Percentiles rank a stretch among this genome's conserved stretches.
These are phyloP conservation scores for Eremothecium gossypii DNA, from an alignment of 1,139 yeast species.

Conservation along the genomic window DNA sequence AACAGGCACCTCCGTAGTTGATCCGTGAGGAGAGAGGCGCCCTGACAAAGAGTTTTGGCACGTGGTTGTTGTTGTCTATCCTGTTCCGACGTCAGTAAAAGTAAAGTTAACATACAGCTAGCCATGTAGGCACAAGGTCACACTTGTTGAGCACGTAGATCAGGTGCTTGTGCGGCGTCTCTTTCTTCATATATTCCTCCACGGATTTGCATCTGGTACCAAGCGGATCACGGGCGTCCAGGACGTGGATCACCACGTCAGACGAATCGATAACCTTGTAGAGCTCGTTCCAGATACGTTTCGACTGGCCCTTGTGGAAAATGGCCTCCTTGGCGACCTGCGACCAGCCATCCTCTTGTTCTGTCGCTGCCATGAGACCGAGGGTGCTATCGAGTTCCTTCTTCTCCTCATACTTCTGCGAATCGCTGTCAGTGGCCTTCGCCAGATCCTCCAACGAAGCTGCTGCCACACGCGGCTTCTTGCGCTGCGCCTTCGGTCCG, in stretches of 20 bases:
- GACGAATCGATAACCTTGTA: constrained; percentile 96
- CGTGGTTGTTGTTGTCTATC: constrained; percentile 9
- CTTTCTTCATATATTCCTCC: constrained; percentile 85
- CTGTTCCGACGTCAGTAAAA: constrained; percentile 2
- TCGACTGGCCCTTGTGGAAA: constrained; percentile 94
- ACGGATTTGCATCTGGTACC: constrained; percentile 93
- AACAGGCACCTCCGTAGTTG: constrained; percentile 62
- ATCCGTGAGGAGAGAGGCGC: constrained; percentile 32
- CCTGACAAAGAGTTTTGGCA: constrained; percentile 58
- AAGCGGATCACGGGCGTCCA: constrained; percentile 95
- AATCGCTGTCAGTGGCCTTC: constrained; percentile 48
- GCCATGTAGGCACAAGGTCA: constrained; percentile 98
- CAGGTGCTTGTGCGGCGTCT: constrained; percentile 94
- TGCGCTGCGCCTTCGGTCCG: constrained; percentile 93
- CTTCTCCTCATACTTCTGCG: constrained; percentile 59
- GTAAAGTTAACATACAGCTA: constrained; percentile 72
- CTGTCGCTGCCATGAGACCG: constrained; percentile 67
- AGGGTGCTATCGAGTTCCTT: constrained; percentile 62
- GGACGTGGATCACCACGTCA: constrained; percentile 90
- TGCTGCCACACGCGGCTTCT: constrained; percentile 75
- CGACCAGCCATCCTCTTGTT: constrained; percentile 70
- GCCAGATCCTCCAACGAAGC: constrained; percentile 77
- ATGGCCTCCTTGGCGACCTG: constrained; percentile 91
- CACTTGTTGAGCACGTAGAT: constrained; percentile 92
- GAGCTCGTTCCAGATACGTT: constrained; percentile 96